Conservation (phyloP, 208 protist species). For the Phytomonas sp. region DNA sequence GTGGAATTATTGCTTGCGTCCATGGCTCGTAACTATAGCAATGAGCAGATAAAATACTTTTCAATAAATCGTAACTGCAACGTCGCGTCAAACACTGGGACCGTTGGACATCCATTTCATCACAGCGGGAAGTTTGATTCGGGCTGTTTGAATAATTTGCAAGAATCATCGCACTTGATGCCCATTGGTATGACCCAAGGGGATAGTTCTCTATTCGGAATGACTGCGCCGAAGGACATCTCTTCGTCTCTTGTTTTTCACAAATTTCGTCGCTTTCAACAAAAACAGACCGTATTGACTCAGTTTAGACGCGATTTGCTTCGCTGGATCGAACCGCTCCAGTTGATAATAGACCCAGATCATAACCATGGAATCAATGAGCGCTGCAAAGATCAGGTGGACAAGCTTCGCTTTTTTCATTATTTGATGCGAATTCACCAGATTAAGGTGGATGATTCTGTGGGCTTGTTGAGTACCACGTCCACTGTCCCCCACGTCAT, state of each 20-base stretch:
- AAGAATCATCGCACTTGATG: not conserved
- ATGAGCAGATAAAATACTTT: not conserved
- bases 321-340: not conserved
- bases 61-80: not conserved
- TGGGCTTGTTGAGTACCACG: not conserved
- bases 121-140: not conserved
- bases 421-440: not conserved
- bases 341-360: not conserved
- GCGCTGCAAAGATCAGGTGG: not conserved
- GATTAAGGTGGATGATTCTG: not conserved
- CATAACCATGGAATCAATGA: not conserved
- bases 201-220: not conserved
- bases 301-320: not conserved
- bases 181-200: not conserved
- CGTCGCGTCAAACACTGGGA: not conserved
- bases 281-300: not conserved
- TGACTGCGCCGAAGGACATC: not conserved
- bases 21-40: slow-evolving; percentile 10
- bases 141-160: not conserved
- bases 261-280: not conserved
- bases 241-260: not conserved
- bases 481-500: not conserved
- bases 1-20: slow-evolving; percentile 29
- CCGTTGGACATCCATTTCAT: not conserved
- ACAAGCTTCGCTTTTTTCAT: not conserved